phyloP scores from a whole-genome alignment of 805 yeast species.

The Starmerella gropengiesseri region DNA sequence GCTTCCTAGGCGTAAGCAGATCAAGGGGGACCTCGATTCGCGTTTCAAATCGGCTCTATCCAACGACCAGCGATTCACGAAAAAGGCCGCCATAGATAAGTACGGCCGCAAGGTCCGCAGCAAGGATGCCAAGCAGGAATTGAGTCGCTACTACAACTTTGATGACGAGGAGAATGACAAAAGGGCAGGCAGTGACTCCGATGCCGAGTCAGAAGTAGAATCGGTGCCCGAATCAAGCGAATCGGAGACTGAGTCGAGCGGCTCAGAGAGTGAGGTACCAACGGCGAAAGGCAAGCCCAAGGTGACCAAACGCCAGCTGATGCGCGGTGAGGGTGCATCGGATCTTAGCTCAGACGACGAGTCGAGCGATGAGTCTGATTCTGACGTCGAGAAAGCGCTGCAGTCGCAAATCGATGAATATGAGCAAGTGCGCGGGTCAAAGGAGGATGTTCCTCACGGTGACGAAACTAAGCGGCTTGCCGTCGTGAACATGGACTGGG shows the following conservation, averaged over 20 bases:
- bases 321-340: conserved; percentile 23
- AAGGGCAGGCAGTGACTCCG: conserved; percentile 14
- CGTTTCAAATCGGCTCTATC: conserved; percentile 65
- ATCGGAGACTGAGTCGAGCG: conserved; percentile 19
- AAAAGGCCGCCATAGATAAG: conserved; percentile 57
- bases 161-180: conserved; percentile 31
- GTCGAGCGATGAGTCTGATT: conserved; percentile 7
- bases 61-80: conserved; percentile 47
- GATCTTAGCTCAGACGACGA: conserved; percentile 5
- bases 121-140: conserved; percentile 38
- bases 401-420: conserved; percentile 28
- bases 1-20: conserved; percentile 54
- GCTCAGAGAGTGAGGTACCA: background rate
- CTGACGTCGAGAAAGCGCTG: conserved; percentile 16
- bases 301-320: conserved; percentile 18
- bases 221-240: conserved; percentile 18
- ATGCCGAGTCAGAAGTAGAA: conserved; percentile 24
- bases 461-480: conserved; percentile 78
- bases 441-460: conserved; percentile 61
- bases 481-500: conserved; percentile 96
- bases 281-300: conserved; percentile 1
- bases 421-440: conserved; percentile 25
- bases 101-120: conserved; percentile 67
- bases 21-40: conserved; percentile 70
- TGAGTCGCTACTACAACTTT: conserved; percentile 56